Base-by-base conservation (phyloP, 2,329 filamentous ascomycete species). In the Sclerotinia minor region DNA sequence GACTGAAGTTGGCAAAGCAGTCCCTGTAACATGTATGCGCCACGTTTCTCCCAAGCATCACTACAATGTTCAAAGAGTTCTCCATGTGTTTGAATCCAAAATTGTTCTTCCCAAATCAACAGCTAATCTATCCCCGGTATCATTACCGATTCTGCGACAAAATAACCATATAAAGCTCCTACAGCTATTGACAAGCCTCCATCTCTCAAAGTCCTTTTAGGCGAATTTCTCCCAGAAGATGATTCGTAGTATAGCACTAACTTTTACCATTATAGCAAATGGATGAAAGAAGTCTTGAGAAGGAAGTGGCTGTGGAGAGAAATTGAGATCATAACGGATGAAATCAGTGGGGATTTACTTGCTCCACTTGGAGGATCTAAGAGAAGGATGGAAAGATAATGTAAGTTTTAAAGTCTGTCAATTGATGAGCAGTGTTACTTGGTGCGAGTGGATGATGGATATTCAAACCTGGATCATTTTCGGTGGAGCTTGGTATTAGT, bases 191-290 rank as follows among this genome's bases (percentile, higher is more conserved):
- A 24, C 45, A 47, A 60, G 17, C 15, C 64, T 45, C 21, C 68
- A n/a, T 50, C 0, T 77, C 73, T 76, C 21, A 67, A 2, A 73
- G 75, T 38, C 71, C 75, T 47, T 73, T 72, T 75, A 58, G 73
- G 74, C 41, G 73, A 73, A 54, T 69, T 65, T 38, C 82, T 90
- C 38, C 89, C 87, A 11, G 81, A 80, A 29, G 88, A 88, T 57
- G 89, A 81, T 76, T 79, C 80, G 38, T 66, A 70, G 67, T 78
- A 72, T 63, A 85, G 85, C n/a, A 66, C 76, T 8, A 41, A 73
- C 2, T 79, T 78, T 52, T 80, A 84, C 49, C 86, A 87, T 0
- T 90, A 90, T 77, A 80, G 81, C 6, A 72, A 75, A 21, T 79
- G 78, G 68, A 78, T 90, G n/a, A 73, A 78, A 67, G 75, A 81